phyloP scores from a whole-genome alignment of 2,329 filamentous ascomycete genomes.

The Bertia moriformis region DNA sequence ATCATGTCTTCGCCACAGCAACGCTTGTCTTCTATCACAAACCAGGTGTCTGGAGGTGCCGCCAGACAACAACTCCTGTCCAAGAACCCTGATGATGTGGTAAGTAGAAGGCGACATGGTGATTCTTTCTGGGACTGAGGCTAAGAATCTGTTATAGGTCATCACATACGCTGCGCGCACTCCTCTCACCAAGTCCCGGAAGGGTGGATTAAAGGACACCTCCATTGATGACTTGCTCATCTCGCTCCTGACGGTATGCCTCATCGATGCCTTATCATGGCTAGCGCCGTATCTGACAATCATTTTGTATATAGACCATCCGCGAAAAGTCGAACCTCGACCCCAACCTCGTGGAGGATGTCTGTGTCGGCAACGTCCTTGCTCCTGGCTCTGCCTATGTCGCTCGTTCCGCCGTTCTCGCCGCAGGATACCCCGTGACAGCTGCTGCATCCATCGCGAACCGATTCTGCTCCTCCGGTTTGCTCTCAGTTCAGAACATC shows the following conservation, averaged over 20 bases:
- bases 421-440: slow-evolving; percentile 60
- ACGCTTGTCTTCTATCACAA: not conserved
- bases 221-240: not conserved
- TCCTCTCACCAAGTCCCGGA: not conserved
- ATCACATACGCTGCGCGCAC: not conserved
- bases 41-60: not conserved
- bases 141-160: not conserved
- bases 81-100: slow-evolving; percentile 1
- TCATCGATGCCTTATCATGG: not conserved
- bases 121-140: not conserved
- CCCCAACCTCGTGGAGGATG: slow-evolving; percentile 49
- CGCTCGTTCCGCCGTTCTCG: slow-evolving; percentile 52
- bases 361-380: slow-evolving; percentile 56
- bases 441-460: slow-evolving; percentile 53
- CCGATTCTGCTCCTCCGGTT: slow-evolving; percentile 62
- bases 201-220: slow-evolving; percentile 1
- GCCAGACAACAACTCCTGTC: not conserved
- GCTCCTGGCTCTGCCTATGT: slow-evolving; percentile 57
- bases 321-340: slow-evolving; percentile 22
- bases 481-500: slow-evolving; percentile 62
- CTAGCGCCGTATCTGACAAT: too few species aligned
- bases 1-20: slow-evolving; percentile 1
- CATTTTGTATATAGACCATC: not conserved
- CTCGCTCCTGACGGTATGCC: not conserved
- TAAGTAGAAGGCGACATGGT: not conserved